A percentile compares a stretch with the other conserved stretches of the same genome.
phyloP scores from a whole-genome alignment of 768 basidiomycete genomes.

The Fomitopsis pulvina region DNA sequence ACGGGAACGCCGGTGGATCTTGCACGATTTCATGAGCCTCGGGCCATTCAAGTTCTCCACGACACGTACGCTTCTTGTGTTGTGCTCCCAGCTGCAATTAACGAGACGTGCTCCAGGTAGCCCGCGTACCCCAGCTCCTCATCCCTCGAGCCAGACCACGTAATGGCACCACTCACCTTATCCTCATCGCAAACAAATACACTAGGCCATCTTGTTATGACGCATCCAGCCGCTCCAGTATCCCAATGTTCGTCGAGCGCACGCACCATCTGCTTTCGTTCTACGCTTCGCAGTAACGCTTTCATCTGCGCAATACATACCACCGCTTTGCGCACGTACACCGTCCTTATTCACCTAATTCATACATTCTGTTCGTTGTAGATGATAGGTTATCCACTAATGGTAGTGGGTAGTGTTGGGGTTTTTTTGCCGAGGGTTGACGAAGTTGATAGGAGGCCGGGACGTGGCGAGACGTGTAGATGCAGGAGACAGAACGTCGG shows the following conservation, averaged over 20 bases:
- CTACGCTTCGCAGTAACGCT: too few relatives aligned
- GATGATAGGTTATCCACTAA: not conserved
- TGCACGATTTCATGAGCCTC: conserved; percentile 7
- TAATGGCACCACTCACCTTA: not conserved
- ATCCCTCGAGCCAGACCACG: not conserved
- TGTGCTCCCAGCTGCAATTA: too few relatives aligned
- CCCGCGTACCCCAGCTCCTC: not conserved
- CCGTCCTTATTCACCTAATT: not conserved
- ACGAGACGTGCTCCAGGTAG: too few relatives aligned
- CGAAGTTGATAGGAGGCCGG: too few relatives aligned
- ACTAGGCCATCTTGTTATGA: not conserved
- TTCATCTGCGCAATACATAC: not conserved
- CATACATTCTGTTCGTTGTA: not conserved
- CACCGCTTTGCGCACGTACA: not conserved
- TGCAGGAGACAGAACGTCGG: too few relatives aligned
- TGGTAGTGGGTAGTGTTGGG: not conserved
- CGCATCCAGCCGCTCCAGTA: too few relatives aligned
- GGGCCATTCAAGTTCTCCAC: not conserved
- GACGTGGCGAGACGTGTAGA: too few relatives aligned
- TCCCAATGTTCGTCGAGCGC: too few relatives aligned
- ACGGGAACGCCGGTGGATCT: not conserved
- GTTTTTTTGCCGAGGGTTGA: not conserved
- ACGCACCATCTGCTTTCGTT: too few relatives aligned
- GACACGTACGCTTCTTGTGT: not conserved
- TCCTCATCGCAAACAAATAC: not conserved